Evolutionary conservation across 2,329 filamentous ascomycete species (phyloP).

Genomic region (Aspergillus quadrilineatus): DNA sequence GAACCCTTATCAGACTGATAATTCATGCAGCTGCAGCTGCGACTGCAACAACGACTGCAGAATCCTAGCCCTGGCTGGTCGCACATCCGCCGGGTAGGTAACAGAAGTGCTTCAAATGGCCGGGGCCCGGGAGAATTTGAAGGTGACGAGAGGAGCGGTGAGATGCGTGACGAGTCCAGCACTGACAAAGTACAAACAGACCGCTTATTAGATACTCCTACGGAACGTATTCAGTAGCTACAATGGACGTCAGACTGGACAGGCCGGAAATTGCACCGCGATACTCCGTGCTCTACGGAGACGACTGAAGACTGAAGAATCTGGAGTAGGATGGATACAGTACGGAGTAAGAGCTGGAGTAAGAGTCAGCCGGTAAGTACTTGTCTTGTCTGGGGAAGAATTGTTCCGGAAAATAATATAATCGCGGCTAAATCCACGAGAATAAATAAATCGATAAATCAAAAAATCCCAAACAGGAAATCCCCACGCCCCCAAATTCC

Average conservation of each 20-base stretch:
- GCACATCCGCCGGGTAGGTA: not conserved
- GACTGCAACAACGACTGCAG: not conserved
- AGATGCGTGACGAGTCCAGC: conserved; percentile 1
- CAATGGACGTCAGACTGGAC: too few species aligned
- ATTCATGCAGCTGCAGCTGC: conserved; percentile 2
- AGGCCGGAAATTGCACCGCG: not conserved
- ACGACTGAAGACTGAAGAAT: too few species aligned
- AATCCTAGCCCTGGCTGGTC: not conserved
- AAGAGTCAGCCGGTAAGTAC: not conserved
- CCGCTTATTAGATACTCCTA: not conserved
- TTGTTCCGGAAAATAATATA: not conserved
- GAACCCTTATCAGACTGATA: conserved; percentile 7
- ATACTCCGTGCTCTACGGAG: not conserved
- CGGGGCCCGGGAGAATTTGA: not conserved
- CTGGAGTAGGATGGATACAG: too few species aligned
- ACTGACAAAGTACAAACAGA: not conserved
- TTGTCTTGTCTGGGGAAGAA: not conserved
- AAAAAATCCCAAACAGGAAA: not conserved
- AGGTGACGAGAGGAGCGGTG: not conserved
- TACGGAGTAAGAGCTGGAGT: not conserved
- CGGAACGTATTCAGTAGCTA: too few species aligned
- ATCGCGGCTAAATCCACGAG: not conserved
- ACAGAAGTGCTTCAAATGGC: not conserved
- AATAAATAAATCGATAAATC: not conserved
- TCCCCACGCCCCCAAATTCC: conserved; percentile 11